These are phyloP conservation scores for Canavalia ensiformis DNA, from an alignment of 306 rosid genomes.

Conservation along the genomic window DNA sequence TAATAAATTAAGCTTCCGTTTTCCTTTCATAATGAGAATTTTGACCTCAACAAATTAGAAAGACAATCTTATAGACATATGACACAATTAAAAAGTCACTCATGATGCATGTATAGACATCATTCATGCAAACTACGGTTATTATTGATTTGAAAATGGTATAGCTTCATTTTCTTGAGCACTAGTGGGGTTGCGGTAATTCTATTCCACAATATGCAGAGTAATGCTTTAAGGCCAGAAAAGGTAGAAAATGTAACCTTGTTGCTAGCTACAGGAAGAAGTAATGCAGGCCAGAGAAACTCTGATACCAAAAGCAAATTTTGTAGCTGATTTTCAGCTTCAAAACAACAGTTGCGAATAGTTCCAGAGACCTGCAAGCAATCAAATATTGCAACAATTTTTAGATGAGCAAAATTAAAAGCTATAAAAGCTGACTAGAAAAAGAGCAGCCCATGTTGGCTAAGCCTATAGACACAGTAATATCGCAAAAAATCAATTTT, in stretches of 20 bases:
- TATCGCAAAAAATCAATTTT: constrained; percentile 14
- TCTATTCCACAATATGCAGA: constrained; percentile 40
- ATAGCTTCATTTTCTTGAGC: constrained; percentile 6
- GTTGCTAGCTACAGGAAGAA: constrained; percentile 94
- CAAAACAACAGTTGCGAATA: constrained; percentile 93
- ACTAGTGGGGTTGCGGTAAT: constrained; percentile 3
- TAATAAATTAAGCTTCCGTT: constrained; percentile 8
- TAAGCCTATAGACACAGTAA: neutral
- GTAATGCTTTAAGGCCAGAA: constrained; percentile 32
- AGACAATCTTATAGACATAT: neutral
- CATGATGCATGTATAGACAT: constrained; percentile 13
- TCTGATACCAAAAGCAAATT: constrained; percentile 91
- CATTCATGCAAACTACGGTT: constrained; percentile 17
- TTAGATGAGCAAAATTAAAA: constrained; percentile 38
- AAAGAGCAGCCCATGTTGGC: neutral
- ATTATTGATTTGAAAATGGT: constrained; percentile 9
- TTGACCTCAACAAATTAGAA: constrained; percentile 30
- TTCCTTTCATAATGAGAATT: constrained; percentile 32
- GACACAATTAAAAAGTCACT: neutral
- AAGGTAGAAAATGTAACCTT: constrained; percentile 65
- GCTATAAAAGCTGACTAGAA: neutral
- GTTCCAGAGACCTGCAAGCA: constrained; percentile 84
- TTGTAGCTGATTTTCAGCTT: constrained; percentile 84
- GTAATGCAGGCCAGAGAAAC: constrained; percentile 98
- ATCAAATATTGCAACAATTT: constrained; percentile 33